phyloP scores from a whole-genome alignment of 2,329 filamentous ascomycete species.

The Dothideomycetes sp. region DNA sequence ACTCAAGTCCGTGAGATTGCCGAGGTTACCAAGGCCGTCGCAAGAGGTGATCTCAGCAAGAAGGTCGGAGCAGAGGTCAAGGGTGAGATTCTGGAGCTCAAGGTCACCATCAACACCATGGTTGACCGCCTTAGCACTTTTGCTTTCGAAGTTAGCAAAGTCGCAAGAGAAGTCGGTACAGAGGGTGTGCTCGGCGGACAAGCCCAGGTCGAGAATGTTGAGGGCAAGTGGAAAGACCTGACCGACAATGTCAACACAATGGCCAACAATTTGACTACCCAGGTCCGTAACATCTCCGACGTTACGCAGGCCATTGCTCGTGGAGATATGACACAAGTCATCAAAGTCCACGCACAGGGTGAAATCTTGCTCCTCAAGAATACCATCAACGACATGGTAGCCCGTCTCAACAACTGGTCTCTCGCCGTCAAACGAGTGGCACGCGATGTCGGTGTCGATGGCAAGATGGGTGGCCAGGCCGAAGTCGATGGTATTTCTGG shows the following conservation, averaged over 20 bases:
- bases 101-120: slow-evolving; percentile 74
- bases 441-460: slow-evolving; percentile 92
- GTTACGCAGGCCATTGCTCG: slow-evolving; percentile 93
- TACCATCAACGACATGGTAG: slow-evolving; percentile 98
- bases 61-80: slow-evolving; percentile 45
- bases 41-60: slow-evolving; percentile 42
- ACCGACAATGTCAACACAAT: slow-evolving; percentile 61
- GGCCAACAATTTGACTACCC: slow-evolving; percentile 53
- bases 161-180: slow-evolving; percentile 55
- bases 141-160: slow-evolving; percentile 57
- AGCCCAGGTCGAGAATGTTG: slow-evolving; percentile 55
- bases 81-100: slow-evolving; percentile 52
- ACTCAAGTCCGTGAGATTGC: slow-evolving; percentile 46
- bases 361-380: slow-evolving; percentile 91
- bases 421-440: slow-evolving; percentile 93
- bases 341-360: slow-evolving; percentile 88
- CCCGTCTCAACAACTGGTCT: slow-evolving; percentile 87
- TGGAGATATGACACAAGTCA: slow-evolving; percentile 91
- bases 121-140: slow-evolving; percentile 56
- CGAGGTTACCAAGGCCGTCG: slow-evolving; percentile 44
- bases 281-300: slow-evolving; percentile 84
- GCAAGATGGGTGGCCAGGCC: slow-evolving; percentile 96
- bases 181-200: slow-evolving; percentile 56
- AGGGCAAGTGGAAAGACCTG: slow-evolving; percentile 58
- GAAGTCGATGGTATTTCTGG: slow-evolving; percentile 88